Evolutionary conservation across 78 protist species (phyloP).

Genomic region (Anaeramoeba flamelloides): DNA sequence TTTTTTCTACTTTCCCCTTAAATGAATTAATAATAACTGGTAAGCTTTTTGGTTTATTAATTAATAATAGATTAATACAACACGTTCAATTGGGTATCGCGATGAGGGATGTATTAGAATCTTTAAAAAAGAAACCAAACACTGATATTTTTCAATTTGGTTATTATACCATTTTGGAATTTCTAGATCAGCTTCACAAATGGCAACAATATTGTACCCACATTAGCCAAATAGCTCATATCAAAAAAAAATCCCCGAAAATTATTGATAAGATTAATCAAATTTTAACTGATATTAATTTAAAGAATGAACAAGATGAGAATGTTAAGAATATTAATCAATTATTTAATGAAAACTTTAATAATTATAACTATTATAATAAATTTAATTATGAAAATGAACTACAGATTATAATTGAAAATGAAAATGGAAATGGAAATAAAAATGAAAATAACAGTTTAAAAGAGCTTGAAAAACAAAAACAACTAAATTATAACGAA

Average conservation of each 20-base stretch:
- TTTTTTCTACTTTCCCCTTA: slow-evolving; percentile 64
- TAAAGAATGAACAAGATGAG: too few species aligned
- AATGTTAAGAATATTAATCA: too few species aligned
- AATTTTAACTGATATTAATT: too few species aligned
- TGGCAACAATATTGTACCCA: slow-evolving; percentile 75
- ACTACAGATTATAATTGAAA: too few species aligned
- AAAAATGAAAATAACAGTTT: slow-evolving; percentile 49
- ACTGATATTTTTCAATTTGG: slow-evolving; percentile 62
- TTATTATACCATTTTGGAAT: slow-evolving; percentile 47
- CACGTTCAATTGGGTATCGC: slow-evolving; percentile 40
- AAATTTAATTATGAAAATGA: too few species aligned
- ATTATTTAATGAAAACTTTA: too few species aligned
- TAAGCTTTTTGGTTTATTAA: slow-evolving; percentile 62
- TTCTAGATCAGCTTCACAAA: slow-evolving; percentile 49
- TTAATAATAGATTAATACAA: slow-evolving; percentile 53
- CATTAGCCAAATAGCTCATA: slow-evolving; percentile 25
- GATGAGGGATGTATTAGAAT: slow-evolving; percentile 55
- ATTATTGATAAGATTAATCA: slow-evolving; percentile 8
- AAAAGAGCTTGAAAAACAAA: too few species aligned
- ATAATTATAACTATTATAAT: too few species aligned
- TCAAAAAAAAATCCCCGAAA: slow-evolving; percentile 7
- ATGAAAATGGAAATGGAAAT: too few species aligned
- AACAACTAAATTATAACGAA: too few species aligned
- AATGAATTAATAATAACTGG: slow-evolving; percentile 68
- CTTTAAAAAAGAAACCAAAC: slow-evolving; percentile 25